phyloP scores from a whole-genome alignment of 495 filamentous ascomycete species.

The Collariella sp. region DNA sequence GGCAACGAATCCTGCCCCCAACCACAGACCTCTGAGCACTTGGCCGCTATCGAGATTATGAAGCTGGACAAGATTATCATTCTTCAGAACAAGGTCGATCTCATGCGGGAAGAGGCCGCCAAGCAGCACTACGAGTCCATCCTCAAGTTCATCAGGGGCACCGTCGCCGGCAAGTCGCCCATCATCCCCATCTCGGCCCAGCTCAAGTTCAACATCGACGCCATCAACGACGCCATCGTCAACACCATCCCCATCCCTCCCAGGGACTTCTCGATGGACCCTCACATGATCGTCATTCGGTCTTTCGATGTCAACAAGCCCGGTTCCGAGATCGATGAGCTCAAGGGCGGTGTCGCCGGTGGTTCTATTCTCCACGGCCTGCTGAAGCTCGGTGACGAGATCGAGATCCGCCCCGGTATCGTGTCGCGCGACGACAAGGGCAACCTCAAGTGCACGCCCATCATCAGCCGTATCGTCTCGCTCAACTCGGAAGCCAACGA shows the following conservation, averaged over 20 bases:
- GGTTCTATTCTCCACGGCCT: slow-evolving; percentile 94
- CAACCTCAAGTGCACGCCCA: slow-evolving; percentile 89
- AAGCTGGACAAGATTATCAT: slow-evolving; percentile 98
- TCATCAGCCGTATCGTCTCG: slow-evolving; percentile 88
- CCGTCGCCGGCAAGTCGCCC: slow-evolving; percentile 88
- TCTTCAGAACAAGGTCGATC: slow-evolving; percentile 96
- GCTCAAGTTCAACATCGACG: slow-evolving; percentile 99
- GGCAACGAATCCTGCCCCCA: slow-evolving; percentile 98
- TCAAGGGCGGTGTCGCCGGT: slow-evolving; percentile 98
- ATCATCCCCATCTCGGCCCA: slow-evolving; percentile 98
- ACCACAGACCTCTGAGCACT: slow-evolving; percentile 97
- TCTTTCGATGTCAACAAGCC: slow-evolving; percentile 99
- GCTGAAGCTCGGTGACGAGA: slow-evolving; percentile 91
- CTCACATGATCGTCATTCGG: slow-evolving; percentile 97
- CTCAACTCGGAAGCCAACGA: slow-evolving; percentile 97
- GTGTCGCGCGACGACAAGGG: slow-evolving; percentile 89
- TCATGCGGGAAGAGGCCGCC: slow-evolving; percentile 90
- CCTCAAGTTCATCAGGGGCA: slow-evolving; percentile 94
- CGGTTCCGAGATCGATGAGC: slow-evolving; percentile 96
- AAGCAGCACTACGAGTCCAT: slow-evolving; percentile 91
- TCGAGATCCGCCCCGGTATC: slow-evolving; percentile 95
- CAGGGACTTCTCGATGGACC: slow-evolving; percentile 79
- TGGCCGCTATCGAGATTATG: slow-evolving; percentile 99
- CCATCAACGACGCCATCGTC: slow-evolving; percentile 88
- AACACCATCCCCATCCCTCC: slow-evolving; percentile 85